Evolutionary conservation across 2,329 filamentous ascomycete genomes (phyloP).

Genomic region (Fusarium tjaetaba): DNA sequence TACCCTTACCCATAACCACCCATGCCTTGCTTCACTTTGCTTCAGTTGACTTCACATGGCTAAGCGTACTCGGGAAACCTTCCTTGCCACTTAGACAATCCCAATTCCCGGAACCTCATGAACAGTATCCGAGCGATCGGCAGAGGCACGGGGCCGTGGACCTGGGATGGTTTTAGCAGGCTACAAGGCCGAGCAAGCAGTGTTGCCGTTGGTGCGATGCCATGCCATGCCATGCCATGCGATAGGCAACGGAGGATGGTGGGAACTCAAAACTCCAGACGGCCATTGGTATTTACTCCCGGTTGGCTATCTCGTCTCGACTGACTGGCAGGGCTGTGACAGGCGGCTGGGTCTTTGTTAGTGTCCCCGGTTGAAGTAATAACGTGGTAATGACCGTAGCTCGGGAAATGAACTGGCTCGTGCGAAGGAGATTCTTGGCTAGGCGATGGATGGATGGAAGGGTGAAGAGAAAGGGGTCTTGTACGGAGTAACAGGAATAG

Average conservation of each 20-base stretch:
- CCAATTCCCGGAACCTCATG: slow-evolving; percentile 32
- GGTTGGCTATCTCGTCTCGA: slow-evolving; percentile 26
- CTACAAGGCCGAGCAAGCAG: not conserved
- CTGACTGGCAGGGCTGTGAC: slow-evolving; percentile 35
- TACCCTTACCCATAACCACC: slow-evolving; percentile 4
- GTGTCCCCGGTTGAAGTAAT: slow-evolving; percentile 20
- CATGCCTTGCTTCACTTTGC: not conserved
- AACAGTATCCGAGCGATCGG: slow-evolving; percentile 42
- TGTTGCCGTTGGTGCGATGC: not conserved
- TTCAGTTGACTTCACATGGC: not conserved
- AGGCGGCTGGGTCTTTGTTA: slow-evolving; percentile 20
- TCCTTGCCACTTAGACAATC: slow-evolving; percentile 27
- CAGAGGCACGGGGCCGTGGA: slow-evolving; percentile 38
- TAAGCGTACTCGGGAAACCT: slow-evolving; percentile 26
- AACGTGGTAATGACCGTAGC: slow-evolving; percentile 24
- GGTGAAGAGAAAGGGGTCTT: slow-evolving; percentile 29
- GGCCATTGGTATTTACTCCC: slow-evolving; percentile 17
- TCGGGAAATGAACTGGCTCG: slow-evolving; percentile 35
- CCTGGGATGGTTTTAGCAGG: slow-evolving; percentile 16
- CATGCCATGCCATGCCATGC: not conserved
- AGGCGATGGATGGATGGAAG: slow-evolving; percentile 11
- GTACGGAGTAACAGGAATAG: not conserved
- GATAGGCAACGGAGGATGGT: slow-evolving; percentile 13
- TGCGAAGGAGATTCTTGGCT: slow-evolving; percentile 34
- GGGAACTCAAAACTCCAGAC: slow-evolving; percentile 26